Evolutionary conservation across 441 rosid species (phyloP), one percentile per base, ranked within the genome.

Genomic region (Geranium incanum): DNA sequence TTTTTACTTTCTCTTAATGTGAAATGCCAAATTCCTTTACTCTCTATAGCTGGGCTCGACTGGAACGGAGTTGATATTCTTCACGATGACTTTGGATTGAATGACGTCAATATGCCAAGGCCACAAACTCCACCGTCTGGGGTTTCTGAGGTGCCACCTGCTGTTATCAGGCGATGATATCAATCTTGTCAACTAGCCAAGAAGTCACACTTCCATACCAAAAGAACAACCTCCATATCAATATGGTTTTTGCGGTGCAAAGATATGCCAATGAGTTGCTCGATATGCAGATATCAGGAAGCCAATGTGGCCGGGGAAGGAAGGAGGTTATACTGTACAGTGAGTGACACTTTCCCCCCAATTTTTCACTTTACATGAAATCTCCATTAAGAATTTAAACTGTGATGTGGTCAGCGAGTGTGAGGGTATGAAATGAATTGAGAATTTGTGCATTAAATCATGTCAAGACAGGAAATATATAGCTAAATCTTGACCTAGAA

Each of bases 11-110:
- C 11, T 41, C 11, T 50, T 7, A 2, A 13, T 80, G 11, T 16
- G 59, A 41, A 4, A 69, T 69, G 6, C 39, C 67, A 52, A 67
- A 80, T 83, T 67, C 86, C 87, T 88, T 89, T 39, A 87, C 80
- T 81, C 67, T 69, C 62, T 45, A 68, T 76, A 86, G 95, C 88
- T 66, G 83, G 84, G 79, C 79, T 79, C 15, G 97, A 90, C 74
- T 90, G 95, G 96, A 80, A 67, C 23, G 88, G 74, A 8, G 63
- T 76, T 62, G 72, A 80, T 71, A 76, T 80, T 78, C 80, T 85
- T 72, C 74, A 67, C 15, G 33, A 81, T 8, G 87, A 90, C 69
- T 86, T 86, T 68, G 89, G 77, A 75, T 83, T 87, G 75, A 81
- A 81, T 11, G 90, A 88, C 43, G 83, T 73, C 59, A 79, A 74